A percentile compares a stretch with the other conserved stretches of the same genome.
These are phyloP conservation scores for Cutaneotrichosporon sp. DNA, from an alignment of 1,284 basidiomycete genomes.

Conservation along the genomic window DNA sequence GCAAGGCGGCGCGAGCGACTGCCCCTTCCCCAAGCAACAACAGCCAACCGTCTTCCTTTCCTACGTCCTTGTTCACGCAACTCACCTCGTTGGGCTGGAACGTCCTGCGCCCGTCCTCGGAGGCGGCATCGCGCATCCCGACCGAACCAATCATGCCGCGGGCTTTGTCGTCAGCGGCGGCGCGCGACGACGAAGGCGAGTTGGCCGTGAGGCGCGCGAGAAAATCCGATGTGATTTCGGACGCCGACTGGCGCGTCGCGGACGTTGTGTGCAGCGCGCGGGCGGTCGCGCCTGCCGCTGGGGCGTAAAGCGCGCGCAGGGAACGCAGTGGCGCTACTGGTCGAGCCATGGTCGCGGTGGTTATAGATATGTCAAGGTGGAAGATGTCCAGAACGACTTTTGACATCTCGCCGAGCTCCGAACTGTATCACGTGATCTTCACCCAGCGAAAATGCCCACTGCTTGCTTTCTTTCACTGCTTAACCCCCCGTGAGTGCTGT, in stretches of 20 bases:
- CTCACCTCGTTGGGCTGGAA: conserved; percentile 11
- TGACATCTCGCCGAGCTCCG: too few relatives aligned
- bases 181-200: neutral
- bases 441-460: too few relatives aligned
- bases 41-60: too few relatives aligned
- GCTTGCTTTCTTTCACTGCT: too few relatives aligned
- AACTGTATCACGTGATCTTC: too few relatives aligned
- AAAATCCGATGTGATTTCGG: conserved; percentile 17
- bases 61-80: too few relatives aligned
- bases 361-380: too few relatives aligned
- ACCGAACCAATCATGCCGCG: conserved; percentile 16
- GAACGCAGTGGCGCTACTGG: neutral
- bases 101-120: conserved; percentile 2
- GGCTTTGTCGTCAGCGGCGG: conserved; percentile 6
- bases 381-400: too few relatives aligned
- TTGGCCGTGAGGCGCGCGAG: conserved; percentile 13
- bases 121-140: conserved; percentile 7
- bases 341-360: neutral
- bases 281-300: too few relatives aligned
- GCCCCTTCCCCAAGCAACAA: too few relatives aligned
- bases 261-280: conserved; percentile 6
- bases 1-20: too few relatives aligned
- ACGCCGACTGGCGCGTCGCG: conserved; percentile 2
- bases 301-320: neutral
- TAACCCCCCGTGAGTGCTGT: too few relatives aligned